Conservation (phyloP, 192 early-diverging fungal genomes). For the Chytriomyces sp. region DNA sequence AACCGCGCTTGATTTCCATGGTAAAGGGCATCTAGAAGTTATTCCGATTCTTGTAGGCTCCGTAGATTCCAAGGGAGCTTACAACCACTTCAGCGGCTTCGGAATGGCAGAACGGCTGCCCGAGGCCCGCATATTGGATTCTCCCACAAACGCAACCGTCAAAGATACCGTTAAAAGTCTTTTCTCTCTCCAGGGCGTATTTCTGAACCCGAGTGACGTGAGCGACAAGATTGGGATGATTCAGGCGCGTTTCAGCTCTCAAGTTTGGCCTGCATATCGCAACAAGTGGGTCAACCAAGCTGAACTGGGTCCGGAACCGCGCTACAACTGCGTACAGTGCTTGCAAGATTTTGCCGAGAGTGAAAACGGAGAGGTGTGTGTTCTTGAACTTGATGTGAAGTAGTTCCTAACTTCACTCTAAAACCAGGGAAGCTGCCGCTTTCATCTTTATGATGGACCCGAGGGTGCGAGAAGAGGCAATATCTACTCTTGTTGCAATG, state of each 20-base stretch:
- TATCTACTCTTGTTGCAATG: background rate
- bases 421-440: conserved; percentile 21
- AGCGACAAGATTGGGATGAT: conserved; percentile 12
- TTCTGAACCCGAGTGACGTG: conserved; percentile 18
- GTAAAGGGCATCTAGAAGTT: background rate
- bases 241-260: background rate
- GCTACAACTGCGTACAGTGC: conserved; percentile 22
- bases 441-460: conserved; percentile 1
- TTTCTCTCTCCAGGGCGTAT: conserved; percentile 22
- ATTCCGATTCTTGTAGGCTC: conserved; percentile 19
- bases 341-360: background rate
- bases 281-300: background rate
- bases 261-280: conserved; percentile 10
- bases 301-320: conserved; percentile 14
- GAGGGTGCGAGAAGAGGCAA: too few species aligned
- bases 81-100: conserved; percentile 13
- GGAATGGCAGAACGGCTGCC: background rate
- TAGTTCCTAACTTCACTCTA: too few species aligned
- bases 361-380: conserved; percentile 20
- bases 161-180: background rate
- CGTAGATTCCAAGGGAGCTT: background rate
- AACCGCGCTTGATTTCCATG: background rate
- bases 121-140: background rate
- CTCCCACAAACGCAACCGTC: background rate
- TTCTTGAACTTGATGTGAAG: too few species aligned